phyloP scores from a whole-genome alignment of 495 filamentous ascomycete species.

The Talaromyces borbonicus region DNA sequence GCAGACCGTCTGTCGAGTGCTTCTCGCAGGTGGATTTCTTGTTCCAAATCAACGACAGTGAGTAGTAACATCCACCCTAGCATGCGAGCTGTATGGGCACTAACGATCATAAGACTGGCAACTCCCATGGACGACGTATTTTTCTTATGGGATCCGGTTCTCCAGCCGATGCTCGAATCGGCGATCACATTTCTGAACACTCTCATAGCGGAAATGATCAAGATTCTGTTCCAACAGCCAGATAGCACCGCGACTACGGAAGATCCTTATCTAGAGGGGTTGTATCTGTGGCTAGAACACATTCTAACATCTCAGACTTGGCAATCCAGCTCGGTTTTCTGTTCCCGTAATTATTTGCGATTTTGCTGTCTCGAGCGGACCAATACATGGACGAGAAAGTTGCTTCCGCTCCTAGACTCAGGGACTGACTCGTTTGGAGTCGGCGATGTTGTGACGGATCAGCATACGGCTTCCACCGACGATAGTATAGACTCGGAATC shows the following conservation, averaged over 20 bases:
- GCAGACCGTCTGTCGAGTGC: constrained; percentile 15
- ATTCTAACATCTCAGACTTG: constrained; percentile 26
- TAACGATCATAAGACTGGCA: constrained; percentile 17
- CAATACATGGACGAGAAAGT: too few species aligned
- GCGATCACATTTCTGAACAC: constrained; percentile 22
- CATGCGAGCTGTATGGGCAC: too few species aligned
- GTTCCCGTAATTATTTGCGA: constrained; percentile 26
- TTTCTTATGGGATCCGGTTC: constrained; percentile 25
- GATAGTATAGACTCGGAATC: too few species aligned
- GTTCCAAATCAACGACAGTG: constrained; percentile 23
- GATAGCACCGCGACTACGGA: constrained; percentile 9
- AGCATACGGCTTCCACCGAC: too few species aligned
- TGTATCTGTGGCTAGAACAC: constrained; percentile 34
- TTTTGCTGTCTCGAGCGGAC: constrained; percentile 23
- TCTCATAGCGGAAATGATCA: constrained; percentile 27
- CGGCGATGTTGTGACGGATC: too few species aligned
- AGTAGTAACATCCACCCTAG: constrained; percentile 2
- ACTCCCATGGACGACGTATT: constrained; percentile 22
- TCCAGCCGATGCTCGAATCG: constrained; percentile 22
- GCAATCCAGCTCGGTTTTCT: constrained; percentile 16
- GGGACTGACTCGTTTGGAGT: too few species aligned
- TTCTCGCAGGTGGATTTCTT: constrained; percentile 23
- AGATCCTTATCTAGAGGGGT: constrained; percentile 19
- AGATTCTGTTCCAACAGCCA: constrained; percentile 20
- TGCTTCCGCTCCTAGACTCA: too few species aligned